phyloP scores from a whole-genome alignment of 805 yeast genomes.

The Metschnikowia bowlesiae region DNA sequence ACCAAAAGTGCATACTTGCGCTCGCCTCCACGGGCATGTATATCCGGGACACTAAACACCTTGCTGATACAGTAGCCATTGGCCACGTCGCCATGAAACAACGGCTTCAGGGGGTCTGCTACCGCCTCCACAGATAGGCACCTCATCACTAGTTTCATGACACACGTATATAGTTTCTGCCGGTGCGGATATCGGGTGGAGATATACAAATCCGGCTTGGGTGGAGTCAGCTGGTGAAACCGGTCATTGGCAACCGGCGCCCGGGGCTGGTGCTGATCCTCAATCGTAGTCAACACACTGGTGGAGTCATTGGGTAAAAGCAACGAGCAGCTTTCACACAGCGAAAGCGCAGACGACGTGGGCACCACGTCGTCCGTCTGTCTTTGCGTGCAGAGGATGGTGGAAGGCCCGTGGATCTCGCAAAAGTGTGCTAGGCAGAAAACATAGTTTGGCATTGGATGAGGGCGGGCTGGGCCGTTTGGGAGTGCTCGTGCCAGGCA shows the following conservation, averaged over 20 bases:
- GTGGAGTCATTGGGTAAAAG: constrained; percentile 42
- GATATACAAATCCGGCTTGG: constrained; percentile 26
- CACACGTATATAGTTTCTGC: constrained; percentile 44
- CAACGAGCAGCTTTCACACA: constrained; percentile 59
- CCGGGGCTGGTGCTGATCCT: neutral
- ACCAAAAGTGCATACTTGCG: constrained; percentile 61
- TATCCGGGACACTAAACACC: constrained; percentile 59
- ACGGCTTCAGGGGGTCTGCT: constrained; percentile 53
- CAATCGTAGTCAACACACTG: constrained; percentile 17
- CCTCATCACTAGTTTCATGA: constrained; percentile 59
- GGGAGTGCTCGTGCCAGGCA: neutral
- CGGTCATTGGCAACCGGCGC: constrained; percentile 32
- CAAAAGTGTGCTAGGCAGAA: constrained; percentile 69
- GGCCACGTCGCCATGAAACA: constrained; percentile 58
- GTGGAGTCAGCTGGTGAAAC: constrained; percentile 15
- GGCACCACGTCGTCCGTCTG: constrained; percentile 30
- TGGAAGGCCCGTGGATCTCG: constrained; percentile 72
- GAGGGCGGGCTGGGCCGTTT: neutral
- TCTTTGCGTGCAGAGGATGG: constrained; percentile 57
- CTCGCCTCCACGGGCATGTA: constrained; percentile 70
- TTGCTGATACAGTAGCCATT: constrained; percentile 58
- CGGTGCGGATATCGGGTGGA: constrained; percentile 59
- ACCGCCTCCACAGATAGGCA: constrained; percentile 65
- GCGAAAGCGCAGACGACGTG: constrained; percentile 39
- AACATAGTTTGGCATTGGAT: constrained; percentile 34